Evolutionary conservation across 2,329 filamentous ascomycete species (phyloP).

Genomic region (Fusarium incarnatum): DNA sequence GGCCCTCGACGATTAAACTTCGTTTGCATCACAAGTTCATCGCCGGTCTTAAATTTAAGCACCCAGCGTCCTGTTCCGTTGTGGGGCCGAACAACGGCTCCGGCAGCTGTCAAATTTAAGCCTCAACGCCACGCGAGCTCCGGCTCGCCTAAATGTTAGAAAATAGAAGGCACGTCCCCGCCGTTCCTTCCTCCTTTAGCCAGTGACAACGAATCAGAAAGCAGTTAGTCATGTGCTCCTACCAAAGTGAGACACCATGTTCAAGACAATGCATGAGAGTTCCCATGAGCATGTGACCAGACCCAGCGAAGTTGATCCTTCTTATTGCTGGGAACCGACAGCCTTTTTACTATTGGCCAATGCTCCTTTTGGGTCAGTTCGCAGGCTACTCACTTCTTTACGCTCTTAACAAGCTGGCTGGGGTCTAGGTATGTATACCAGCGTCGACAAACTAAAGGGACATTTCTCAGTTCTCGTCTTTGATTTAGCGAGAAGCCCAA

Average conservation of each 20-base stretch:
- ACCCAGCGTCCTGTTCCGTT: constrained; percentile 4
- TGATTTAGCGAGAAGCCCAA: not conserved
- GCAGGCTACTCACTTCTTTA: not conserved
- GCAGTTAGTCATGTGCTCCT: constrained; percentile 16
- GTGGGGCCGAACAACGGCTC: constrained; percentile 20
- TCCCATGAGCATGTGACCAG: not conserved
- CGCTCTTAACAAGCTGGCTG: not conserved
- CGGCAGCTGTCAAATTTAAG: constrained; percentile 19
- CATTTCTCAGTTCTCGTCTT: not conserved
- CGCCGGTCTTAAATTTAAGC: constrained; percentile 7
- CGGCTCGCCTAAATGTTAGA: constrained; percentile 4
- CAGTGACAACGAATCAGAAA: constrained; percentile 1
- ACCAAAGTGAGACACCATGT: not conserved
- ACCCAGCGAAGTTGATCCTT: not conserved
- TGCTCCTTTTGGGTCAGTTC: not conserved
- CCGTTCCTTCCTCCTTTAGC: constrained; percentile 13
- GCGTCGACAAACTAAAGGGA: not conserved
- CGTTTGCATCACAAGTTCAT: not conserved
- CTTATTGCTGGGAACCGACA: not conserved
- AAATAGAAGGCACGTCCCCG: constrained; percentile 19
- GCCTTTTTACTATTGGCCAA: not conserved
- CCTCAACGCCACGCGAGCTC: constrained; percentile 5
- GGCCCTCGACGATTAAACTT: not conserved
- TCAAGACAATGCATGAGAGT: not conserved
- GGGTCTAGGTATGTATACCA: not conserved